Evolutionary conservation across 371 early-diverging fungal species (phyloP), one percentile per base, ranked within the genome.

Genomic region (Apophysomyces elegans): DNA sequence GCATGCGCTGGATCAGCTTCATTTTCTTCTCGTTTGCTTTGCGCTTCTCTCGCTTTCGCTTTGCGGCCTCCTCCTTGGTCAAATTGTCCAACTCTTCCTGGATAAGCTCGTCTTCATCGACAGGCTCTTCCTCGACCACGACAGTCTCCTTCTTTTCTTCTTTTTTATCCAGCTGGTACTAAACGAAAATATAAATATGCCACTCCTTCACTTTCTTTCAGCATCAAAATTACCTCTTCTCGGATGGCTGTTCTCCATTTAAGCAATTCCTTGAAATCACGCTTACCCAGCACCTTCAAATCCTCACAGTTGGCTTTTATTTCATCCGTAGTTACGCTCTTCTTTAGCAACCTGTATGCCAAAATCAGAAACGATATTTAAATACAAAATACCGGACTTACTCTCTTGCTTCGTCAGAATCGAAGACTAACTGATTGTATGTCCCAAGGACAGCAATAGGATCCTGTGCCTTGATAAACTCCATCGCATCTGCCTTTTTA

Each of bases 281-380:
- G 88, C 72, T 93, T 95, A 47, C 96, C 96, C 14, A 99, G 83
- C 4, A 97, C 94, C 71, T 93, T 92, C 71, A 99, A 84, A 87
- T 99, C 99, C 62, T 86, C 81, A 75, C 90, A 92, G 63, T 88
- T 87, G 7, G 80, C 73, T 72, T 87, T 81, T 69, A 98, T 88
- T 65, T 94, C 95, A 45, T 89, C 88, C 0, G 90, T 92, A 4
- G 96, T 96, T 36, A 84, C 77, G 11, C 86, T 79, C 59, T 90
- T 84, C 63, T 90, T 86, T 16, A 83, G 70, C n/a, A 89, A 59
- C 16, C 75, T 70, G 13, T 58, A 9, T 12, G 38, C 18, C 21
- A 50, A 41, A 41, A 13, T 41, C 6, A 43, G n/a, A 59, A 61
- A 26, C 32, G 32, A 26, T 26, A 26, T 26, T 26, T 26, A 26